Evolutionary conservation across 805 yeast genomes (phyloP), one percentile per base, ranked within the genome.

Genomic region (Wickerhamiella qilinensis): DNA sequence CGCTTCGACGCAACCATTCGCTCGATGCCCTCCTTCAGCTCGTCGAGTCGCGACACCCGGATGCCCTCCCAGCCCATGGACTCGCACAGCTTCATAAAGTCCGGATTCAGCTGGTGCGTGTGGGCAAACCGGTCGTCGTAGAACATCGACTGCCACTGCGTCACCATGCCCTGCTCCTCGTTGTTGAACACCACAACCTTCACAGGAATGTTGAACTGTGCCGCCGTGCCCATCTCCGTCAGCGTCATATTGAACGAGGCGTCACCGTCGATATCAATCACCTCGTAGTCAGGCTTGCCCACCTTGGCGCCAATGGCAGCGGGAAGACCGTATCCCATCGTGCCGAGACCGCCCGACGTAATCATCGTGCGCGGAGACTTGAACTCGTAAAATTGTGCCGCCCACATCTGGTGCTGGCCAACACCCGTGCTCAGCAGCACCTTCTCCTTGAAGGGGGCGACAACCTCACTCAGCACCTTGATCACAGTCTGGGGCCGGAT

Each of bases 331-430:
- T 65, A 88, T 44, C 98, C 98, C 98, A 88, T 88, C 41, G 98
- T 88, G 53, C 98, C 98, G 53, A 88, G 71, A 52, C 98, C 98
- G 64, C 98, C 98, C 37, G 95, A 84, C n/a, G 97, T 85, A 59
- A 88, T 80, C 66, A 91, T 78, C 37, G 93, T 70, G 61, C 97
- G 75, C 52, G 98, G 98, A 46, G 71, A 64, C 44, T 76, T 78
- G 94, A 96, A 88, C 38, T 85, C 74, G 75, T 81, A 86, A 62
- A 85, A 86, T 66, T 91, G 98, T 21, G 97, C 97, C 29, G 97
- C 93, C 98, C 98, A 88, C 98, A 88, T 88, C 68, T 88, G 98
- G 70, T 88, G 98, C 69, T 91, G 98, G 44, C 98, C 98, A 38
- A 91, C 97, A 69, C 98, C 98, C 28, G 98, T 91, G 38, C 97